Evolutionary conservation across 441 rosid genomes (phyloP).

Genomic region (Viola pubescens): DNA sequence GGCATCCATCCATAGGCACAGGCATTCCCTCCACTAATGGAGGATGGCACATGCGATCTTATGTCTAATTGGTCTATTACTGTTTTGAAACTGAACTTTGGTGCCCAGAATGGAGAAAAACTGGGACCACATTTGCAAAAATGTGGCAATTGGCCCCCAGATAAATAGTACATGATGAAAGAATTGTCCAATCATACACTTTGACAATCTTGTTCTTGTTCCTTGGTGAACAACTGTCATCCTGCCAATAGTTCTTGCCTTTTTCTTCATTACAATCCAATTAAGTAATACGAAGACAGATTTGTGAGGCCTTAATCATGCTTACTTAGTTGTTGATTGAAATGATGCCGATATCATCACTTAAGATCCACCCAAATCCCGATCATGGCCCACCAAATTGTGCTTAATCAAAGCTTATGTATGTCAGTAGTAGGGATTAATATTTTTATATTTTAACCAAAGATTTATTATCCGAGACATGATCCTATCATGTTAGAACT

Average conservation of each 20-base stretch:
- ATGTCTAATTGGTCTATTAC: conserved; percentile 29
- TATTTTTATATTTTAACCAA: conserved; percentile 8
- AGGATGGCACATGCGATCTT: conserved; percentile 50
- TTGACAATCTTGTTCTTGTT: conserved; percentile 5
- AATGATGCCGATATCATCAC: conserved; percentile 67
- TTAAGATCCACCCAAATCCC: conserved; percentile 72
- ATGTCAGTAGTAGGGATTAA: conserved; percentile 29
- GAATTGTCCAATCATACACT: conserved; percentile 14
- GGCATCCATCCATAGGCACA: conserved; percentile 37
- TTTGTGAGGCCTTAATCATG: conserved; percentile 32
- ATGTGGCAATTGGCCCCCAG: conserved; percentile 16
- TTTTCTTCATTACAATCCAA: conserved; percentile 37
- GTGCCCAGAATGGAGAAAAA: conserved; percentile 24
- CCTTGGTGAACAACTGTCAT: conserved; percentile 32
- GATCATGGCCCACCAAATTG: conserved; percentile 56
- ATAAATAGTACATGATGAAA: background rate
- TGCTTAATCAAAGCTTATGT: conserved; percentile 32
- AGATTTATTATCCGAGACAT: conserved; percentile 28
- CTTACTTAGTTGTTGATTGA: conserved; percentile 49
- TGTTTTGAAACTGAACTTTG: conserved; percentile 10
- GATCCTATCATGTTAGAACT: conserved; percentile 35
- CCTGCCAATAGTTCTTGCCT: conserved; percentile 27
- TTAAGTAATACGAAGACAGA: conserved; percentile 16
- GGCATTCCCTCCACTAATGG: conserved; percentile 52
- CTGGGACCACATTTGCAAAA: conserved; percentile 32